Percentiles rank a stretch among this genome's conserved stretches.
These are phyloP conservation scores for Hypoxylon sp. DNA, from an alignment of 2,329 filamentous ascomycete species.

Conservation along the genomic window DNA sequence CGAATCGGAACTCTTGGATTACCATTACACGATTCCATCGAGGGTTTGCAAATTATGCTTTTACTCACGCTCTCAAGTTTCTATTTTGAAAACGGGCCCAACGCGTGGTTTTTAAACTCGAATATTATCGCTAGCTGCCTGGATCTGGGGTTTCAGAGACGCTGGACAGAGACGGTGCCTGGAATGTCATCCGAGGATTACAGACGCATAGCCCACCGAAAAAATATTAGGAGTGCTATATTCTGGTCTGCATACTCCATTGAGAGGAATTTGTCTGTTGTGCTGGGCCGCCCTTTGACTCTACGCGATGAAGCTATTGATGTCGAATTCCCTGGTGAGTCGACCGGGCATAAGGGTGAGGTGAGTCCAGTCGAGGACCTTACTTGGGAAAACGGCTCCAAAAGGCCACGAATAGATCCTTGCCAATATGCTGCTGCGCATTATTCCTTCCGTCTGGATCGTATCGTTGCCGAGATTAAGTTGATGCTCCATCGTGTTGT, in stretches of 20 bases:
- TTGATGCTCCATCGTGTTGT: constrained; percentile 43
- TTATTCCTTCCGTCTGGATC: constrained; percentile 39
- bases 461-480: constrained; percentile 38
- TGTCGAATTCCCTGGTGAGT: constrained; percentile 41
- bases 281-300: constrained; percentile 50
- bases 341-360: constrained; percentile 1
- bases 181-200: constrained; percentile 12
- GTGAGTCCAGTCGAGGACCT: not conserved
- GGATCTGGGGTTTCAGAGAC: constrained; percentile 50
- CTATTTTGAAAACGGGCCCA: constrained; percentile 44
- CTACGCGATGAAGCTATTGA: constrained; percentile 48
- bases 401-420: constrained; percentile 37
- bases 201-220: constrained; percentile 19
- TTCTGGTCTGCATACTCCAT: constrained; percentile 52
- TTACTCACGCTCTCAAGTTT: constrained; percentile 48
- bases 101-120: constrained; percentile 51
- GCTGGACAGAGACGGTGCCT: constrained; percentile 33
- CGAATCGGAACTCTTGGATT: constrained; percentile 41
- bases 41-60: constrained; percentile 48
- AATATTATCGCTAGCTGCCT: constrained; percentile 50
- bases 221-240: constrained; percentile 47
- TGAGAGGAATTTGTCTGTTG: constrained; percentile 48
- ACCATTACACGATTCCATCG: constrained; percentile 47
- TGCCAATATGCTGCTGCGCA: constrained; percentile 34
- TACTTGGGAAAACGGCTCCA: constrained; percentile 3